These are phyloP conservation scores for Cyclostephanos invisitatus DNA, from an alignment of 108 stramenopile genomes.

Conservation along the genomic window DNA sequence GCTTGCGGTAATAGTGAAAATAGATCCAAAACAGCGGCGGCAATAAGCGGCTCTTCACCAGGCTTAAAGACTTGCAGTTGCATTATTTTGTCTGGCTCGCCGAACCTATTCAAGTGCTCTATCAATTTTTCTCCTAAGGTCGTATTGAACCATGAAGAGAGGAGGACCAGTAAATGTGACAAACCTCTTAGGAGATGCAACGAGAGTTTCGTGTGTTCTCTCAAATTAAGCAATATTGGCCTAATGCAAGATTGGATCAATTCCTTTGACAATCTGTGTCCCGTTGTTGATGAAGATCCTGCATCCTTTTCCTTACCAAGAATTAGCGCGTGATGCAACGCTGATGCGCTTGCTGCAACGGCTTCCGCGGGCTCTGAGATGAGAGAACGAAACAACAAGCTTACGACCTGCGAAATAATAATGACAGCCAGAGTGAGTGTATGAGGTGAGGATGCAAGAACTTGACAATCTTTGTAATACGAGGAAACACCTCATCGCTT, in stretches of 20 bases:
- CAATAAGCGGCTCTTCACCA: slow-evolving; percentile 78
- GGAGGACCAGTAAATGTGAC: slow-evolving; percentile 65
- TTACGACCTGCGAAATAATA: slow-evolving; percentile 62
- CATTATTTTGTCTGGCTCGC: slow-evolving; percentile 68
- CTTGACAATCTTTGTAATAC: background rate
- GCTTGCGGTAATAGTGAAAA: slow-evolving; percentile 76
- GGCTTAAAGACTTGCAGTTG: slow-evolving; percentile 62
- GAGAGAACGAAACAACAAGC: slow-evolving; percentile 79
- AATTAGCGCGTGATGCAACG: slow-evolving; percentile 67
- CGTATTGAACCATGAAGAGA: slow-evolving; percentile 87
- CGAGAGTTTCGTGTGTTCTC: slow-evolving; percentile 77
- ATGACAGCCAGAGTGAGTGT: background rate
- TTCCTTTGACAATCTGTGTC: slow-evolving; percentile 73
- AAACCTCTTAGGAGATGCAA: slow-evolving; percentile 71
- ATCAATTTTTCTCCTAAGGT: slow-evolving; percentile 84
- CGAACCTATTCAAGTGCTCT: slow-evolving; percentile 83
- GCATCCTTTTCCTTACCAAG: slow-evolving; percentile 52
- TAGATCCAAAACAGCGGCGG: slow-evolving; percentile 73
- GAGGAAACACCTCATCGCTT: background rate
- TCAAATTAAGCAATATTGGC: slow-evolving; percentile 77
- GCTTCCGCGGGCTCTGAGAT: slow-evolving; percentile 61
- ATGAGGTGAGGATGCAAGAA: background rate
- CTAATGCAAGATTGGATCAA: slow-evolving; percentile 84
- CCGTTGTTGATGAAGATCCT: slow-evolving; percentile 28
- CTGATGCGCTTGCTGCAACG: slow-evolving; percentile 65